Evolutionary conservation across 108 stramenopile genomes (phyloP).

Genomic region (Poteriospumella lacustris): DNA sequence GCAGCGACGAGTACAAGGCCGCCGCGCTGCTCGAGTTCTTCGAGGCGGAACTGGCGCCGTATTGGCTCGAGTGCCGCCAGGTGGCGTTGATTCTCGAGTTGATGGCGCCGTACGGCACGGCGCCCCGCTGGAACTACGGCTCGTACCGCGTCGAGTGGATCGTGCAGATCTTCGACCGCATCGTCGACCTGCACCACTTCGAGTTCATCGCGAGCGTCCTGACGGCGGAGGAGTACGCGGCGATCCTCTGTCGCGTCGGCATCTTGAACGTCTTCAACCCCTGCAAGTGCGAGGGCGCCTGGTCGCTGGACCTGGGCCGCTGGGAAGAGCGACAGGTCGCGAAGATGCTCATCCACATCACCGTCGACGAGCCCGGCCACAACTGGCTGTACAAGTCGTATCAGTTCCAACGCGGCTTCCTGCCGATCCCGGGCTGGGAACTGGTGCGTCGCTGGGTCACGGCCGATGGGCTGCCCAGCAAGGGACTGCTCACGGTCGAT

Average conservation of each 20-base stretch:
- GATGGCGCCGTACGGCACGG: not conserved
- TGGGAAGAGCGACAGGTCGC: constrained; percentile 20
- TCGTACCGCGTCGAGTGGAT: constrained; percentile 23
- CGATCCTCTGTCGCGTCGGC: not conserved
- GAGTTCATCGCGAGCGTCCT: not conserved
- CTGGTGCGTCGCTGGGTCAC: not conserved
- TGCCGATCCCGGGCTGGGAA: not conserved
- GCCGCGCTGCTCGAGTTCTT: constrained; percentile 9
- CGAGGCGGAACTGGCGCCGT: not conserved
- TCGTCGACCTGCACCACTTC: constrained; percentile 23
- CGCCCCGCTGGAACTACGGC: not conserved
- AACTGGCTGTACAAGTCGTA: constrained; percentile 13
- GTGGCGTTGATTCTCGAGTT: not conserved
- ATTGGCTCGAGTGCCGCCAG: not conserved
- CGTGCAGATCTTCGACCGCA: constrained; percentile 1
- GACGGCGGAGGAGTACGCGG: constrained; percentile 4
- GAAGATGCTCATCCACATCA: not conserved
- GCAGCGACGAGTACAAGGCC: not conserved
- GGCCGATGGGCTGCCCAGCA: not conserved
- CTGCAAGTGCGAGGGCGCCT: not conserved
- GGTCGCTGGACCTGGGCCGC: not conserved
- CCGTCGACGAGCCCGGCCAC: constrained; percentile 5
- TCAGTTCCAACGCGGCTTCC: not conserved
- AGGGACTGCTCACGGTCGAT: not conserved
- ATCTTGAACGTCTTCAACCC: constrained; percentile 21